Evolutionary conservation across 1,284 basidiomycete genomes (phyloP), one percentile per base, ranked within the genome.

Genomic region (Mycosarcoma maydis): DNA sequence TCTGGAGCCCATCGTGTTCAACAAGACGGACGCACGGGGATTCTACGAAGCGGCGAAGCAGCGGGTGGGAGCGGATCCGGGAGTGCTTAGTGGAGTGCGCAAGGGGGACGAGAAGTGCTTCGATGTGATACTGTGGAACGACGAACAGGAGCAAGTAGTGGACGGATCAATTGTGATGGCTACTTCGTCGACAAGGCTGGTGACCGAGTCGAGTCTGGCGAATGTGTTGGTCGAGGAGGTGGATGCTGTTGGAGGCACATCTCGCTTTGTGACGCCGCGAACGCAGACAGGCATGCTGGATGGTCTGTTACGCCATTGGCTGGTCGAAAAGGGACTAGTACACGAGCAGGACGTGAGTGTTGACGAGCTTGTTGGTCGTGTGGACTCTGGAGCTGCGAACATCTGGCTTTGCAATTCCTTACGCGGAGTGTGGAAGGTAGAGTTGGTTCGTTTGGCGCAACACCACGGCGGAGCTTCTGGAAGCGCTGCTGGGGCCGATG

Each of bases 331-430:
- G 24, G 36, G 40, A 4, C 11, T 71, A 8, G 57, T 71, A 17
- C 41, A 57, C 14, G 68, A 71, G 32, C 29, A 46, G n/a, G 53
- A 60, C 22, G 39, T 71, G 1, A 20, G 41, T 9, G 37, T 66
- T 23, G 61, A 65, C 26, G 42, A 54, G 17, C 50, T 71, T 10
- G 7, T 52, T 6, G 36, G 37, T 10, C 26, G 40, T 10, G 36
- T 64, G n/a, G 29, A 37, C n/a, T 20, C 37, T 3, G 61, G 57
- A 2, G 6, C 26, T 3, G 68, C 61, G 22, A 42, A 42, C 8
- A 17, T 71, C 26, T 71, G 68, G 68, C 61, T 71, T 8, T 65
- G 61, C 54, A 71, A 71, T 50, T 56, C 68, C 39, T 50, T 71
- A 32, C 56, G 68, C 0, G 68, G 68, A 10, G 39, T 61, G 26